These are phyloP conservation scores for Trichosporon ovoides DNA, from an alignment of 1,284 basidiomycete genomes.

Conservation along the genomic window DNA sequence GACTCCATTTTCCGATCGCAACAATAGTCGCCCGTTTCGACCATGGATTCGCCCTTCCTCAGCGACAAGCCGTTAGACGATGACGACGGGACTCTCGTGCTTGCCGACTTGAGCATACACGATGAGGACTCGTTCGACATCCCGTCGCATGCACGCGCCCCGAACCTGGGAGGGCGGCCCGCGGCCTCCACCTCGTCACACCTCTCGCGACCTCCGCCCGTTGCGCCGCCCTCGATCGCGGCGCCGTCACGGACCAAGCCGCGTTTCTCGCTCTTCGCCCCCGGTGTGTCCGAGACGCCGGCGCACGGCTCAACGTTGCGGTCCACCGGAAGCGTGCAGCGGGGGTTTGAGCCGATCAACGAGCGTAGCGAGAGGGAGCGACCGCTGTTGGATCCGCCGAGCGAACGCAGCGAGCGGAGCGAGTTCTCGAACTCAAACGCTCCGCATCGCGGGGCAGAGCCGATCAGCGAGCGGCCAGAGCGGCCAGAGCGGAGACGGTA, in stretches of 20 bases:
- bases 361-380: not conserved
- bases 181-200: not conserved
- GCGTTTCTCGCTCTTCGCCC: conserved; percentile 1
- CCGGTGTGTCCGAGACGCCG: not conserved
- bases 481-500: not conserved
- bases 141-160: not conserved
- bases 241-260: not conserved
- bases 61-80: conserved; percentile 4
- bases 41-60: conserved; percentile 13
- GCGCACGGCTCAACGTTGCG: not conserved
- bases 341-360: not conserved
- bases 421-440: not conserved
- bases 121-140: not conserved
- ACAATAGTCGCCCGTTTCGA: not conserved
- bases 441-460: not conserved
- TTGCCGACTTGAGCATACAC: conserved; percentile 7
- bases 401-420: not conserved
- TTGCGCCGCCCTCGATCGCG: not conserved
- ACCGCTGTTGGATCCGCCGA: not conserved
- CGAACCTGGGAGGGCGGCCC: not conserved
- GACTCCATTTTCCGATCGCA: not conserved
- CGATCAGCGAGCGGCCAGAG: not conserved
- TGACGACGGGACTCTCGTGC: conserved; percentile 6
- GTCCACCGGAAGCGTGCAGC: not conserved
- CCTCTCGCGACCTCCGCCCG: not conserved